phyloP scores from a whole-genome alignment of 163 green algal genomes.

The Chlorella variabilis region DNA sequence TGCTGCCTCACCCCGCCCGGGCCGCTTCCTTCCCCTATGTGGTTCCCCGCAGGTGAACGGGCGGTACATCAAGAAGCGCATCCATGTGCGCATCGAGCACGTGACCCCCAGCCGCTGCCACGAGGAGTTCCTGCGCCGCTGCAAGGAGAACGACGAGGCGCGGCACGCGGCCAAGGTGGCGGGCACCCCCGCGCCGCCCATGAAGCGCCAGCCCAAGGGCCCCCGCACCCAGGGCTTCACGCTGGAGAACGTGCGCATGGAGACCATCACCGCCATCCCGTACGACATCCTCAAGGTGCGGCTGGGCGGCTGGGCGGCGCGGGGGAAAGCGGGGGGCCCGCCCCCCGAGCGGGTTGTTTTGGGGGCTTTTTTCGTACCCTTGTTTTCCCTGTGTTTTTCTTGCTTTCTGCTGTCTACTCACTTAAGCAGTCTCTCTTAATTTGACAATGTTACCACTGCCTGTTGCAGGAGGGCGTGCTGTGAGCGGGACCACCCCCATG shows the following conservation, averaged over 20 bases:
- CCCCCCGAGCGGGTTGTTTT: no score
- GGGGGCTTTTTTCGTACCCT: no score
- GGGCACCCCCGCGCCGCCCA: slow-evolving; percentile 56
- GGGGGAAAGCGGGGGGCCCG: no score
- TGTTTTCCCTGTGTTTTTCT: background rate
- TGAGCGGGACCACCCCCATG: background rate
- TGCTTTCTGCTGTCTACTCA: background rate
- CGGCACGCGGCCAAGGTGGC: slow-evolving; percentile 85
- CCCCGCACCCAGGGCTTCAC: slow-evolving; percentile 85
- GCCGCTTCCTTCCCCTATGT: background rate
- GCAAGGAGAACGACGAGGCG: slow-evolving; percentile 84
- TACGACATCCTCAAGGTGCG: slow-evolving; percentile 92
- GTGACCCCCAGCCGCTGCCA: slow-evolving; percentile 92
- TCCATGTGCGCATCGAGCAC: slow-evolving; percentile 99
- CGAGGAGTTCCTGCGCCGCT: slow-evolving; percentile 94
- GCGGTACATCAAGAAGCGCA: slow-evolving; percentile 95
- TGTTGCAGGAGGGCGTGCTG: background rate
- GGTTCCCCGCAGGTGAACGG: slow-evolving; percentile 78
- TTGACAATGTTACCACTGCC: no score
- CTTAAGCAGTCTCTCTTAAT: no score
- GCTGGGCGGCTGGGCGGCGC: no score
- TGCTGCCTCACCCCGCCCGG: background rate
- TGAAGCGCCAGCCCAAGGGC: slow-evolving; percentile 75
- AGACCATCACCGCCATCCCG: slow-evolving; percentile 96
- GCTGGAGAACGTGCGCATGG: slow-evolving; percentile 79